Evolutionary conservation across 2,329 filamentous ascomycete species (phyloP).

Genomic region (Purpureocillium lavendulum): DNA sequence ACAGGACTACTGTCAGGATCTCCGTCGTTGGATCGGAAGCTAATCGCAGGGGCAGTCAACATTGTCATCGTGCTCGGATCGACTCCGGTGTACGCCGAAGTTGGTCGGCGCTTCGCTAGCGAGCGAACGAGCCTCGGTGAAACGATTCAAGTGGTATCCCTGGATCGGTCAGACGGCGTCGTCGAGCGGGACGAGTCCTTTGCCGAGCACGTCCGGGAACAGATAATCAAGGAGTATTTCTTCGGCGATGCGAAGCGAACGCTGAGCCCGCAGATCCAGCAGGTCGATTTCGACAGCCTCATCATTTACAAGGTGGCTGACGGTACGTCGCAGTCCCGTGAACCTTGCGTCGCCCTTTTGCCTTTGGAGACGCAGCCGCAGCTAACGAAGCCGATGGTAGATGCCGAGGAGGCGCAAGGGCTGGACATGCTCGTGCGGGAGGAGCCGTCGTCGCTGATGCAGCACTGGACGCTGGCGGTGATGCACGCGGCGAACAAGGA

Average conservation of each 20-base stretch:
- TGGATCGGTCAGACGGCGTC: conserved; percentile 81
- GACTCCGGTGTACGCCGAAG: conserved; percentile 64
- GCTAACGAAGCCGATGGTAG: conserved; percentile 6
- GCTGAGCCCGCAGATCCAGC: conserved; percentile 80
- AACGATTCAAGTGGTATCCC: conserved; percentile 62
- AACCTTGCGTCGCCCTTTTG: neutral
- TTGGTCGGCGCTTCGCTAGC: conserved; percentile 58
- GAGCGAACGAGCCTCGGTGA: conserved; percentile 53
- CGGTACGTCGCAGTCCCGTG: conserved; percentile 29
- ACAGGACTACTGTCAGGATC: neutral
- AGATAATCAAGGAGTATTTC: conserved; percentile 85
- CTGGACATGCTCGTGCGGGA: conserved; percentile 49
- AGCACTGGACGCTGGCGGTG: conserved; percentile 77
- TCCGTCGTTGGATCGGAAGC: neutral
- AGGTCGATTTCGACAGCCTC: conserved; percentile 68
- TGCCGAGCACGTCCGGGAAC: conserved; percentile 65
- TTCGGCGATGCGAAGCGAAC: conserved; percentile 74
- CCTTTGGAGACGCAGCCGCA: neutral
- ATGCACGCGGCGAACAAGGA: conserved; percentile 69
- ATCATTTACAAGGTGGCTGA: conserved; percentile 64
- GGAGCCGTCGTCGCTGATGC: conserved; percentile 57
- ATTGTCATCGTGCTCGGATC: conserved; percentile 77
- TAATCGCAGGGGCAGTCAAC: conserved; percentile 56
- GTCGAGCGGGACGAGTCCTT: conserved; percentile 67
- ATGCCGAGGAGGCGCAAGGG: conserved; percentile 17